Conservation (phyloP, 2,329 filamentous ascomycete genomes). For the Coleophoma crateriformis region DNA sequence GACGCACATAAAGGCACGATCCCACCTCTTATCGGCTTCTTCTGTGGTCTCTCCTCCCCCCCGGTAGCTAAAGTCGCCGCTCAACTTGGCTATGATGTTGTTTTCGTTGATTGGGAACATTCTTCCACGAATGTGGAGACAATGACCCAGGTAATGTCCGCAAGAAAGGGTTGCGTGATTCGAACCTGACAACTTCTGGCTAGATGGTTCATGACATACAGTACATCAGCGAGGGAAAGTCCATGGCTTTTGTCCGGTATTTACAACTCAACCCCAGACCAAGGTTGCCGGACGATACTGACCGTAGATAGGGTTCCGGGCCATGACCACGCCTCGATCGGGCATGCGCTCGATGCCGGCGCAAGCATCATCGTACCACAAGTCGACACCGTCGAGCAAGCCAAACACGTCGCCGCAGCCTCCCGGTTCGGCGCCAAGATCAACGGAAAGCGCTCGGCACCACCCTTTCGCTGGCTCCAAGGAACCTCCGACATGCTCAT, state of each 20-base stretch:
- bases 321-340: slow-evolving; percentile 40
- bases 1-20: slow-evolving; percentile 41
- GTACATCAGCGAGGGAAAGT: slow-evolving; percentile 39
- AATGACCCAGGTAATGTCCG: slow-evolving; percentile 34
- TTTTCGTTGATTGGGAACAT: slow-evolving; percentile 45
- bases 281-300: not conserved
- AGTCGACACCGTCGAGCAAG: slow-evolving; percentile 41
- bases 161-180: not conserved
- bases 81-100: slow-evolving; percentile 35
- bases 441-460: slow-evolving; percentile 37
- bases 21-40: slow-evolving; percentile 36
- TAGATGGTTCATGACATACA: slow-evolving; percentile 40
- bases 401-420: slow-evolving; percentile 34
- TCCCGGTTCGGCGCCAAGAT: slow-evolving; percentile 36
- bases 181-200: not conserved
- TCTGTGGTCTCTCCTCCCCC: slow-evolving; percentile 32
- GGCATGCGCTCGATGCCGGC: slow-evolving; percentile 41
- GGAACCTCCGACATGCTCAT: slow-evolving; percentile 32
- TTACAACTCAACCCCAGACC: not conserved
- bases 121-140: slow-evolving; percentile 39
- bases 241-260: slow-evolving; percentile 38
- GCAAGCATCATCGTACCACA: slow-evolving; percentile 42
- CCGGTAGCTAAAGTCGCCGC: slow-evolving; percentile 35
- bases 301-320: slow-evolving; percentile 30
- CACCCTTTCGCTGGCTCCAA: slow-evolving; percentile 35